phyloP scores from a whole-genome alignment of 139 green algal species.

The Micractinium conductrix region DNA sequence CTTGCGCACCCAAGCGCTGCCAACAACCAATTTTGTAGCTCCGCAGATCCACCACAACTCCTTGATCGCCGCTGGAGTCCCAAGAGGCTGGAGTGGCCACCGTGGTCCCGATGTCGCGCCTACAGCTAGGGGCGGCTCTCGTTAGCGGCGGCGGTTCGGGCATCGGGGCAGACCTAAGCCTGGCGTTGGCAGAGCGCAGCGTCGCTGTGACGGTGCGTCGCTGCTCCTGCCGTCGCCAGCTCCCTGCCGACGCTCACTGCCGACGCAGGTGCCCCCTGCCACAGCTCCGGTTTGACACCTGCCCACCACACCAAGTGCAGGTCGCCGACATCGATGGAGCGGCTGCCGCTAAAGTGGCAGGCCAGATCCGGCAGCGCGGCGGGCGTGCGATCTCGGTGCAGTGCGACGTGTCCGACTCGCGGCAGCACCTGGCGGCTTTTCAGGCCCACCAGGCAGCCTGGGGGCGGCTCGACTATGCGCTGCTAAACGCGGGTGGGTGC shows the following conservation, averaged over 20 bases:
- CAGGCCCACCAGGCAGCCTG: conserved; percentile 49
- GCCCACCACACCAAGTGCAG: no score
- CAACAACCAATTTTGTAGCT: no score
- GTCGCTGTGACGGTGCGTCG: conserved; percentile 46
- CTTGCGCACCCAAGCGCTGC: no score
- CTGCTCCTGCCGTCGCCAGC: conserved; percentile 15
- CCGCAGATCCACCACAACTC: no score
- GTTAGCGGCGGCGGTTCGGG: conserved; percentile 47
- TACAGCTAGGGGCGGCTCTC: conserved; percentile 36
- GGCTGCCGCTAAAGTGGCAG: conserved; percentile 18
- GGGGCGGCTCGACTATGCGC: conserved; percentile 56
- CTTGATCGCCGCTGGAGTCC: no score
- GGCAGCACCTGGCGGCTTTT: conserved; percentile 56
- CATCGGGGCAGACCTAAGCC: conserved; percentile 45
- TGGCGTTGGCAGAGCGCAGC: conserved; percentile 37
- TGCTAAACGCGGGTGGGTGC: conserved; percentile 83
- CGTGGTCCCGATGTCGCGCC: no score
- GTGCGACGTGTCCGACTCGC: conserved; percentile 52
- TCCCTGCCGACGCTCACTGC: background rate
- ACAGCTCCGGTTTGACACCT: no score
- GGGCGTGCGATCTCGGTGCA: background rate
- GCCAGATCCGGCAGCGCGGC: background rate
- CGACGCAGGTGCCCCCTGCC: background rate
- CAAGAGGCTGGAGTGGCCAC: no score
- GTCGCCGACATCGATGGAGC: conserved; percentile 18